Evolutionary conservation across 306 rosid species (phyloP), one percentile per base, ranked within the genome.

Genomic region (Sicyos edulis): DNA sequence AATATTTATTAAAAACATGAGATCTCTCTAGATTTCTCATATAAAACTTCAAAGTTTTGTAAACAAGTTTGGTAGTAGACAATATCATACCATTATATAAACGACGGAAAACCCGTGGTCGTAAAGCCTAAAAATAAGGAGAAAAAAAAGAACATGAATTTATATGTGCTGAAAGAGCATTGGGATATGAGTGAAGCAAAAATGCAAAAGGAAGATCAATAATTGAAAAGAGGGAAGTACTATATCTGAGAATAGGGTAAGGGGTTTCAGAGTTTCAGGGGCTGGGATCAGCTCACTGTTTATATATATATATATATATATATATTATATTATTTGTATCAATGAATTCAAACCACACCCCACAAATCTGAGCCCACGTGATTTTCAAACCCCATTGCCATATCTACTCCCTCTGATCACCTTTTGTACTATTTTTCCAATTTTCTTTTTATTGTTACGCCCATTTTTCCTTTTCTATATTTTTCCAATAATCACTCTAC

Each of bases 201-300:
- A 26, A 26, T 47, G 50, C 29, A 9, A 26, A 6, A 26, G 63
- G 74, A 53, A 71, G 51, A 71, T 10, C 63, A 71, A 68, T 68
- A 68, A 47, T 68, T 47, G 72, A 68, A 68, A 49, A 47, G 56
- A 47, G 24, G 21, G 49, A 24, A 47, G 44, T 44, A 66, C 54
- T 45, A 19, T 45, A 44, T 20, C 37, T 66, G 71, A 66, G 50
- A 63, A 40, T 5, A 63, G 70, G 70, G 70, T 40, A 40, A 63
- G 29, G 52, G 51, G 70, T 10, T 22, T 49, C 42, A 45, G 57
- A 68, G 20, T 15, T 15, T 21, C 44, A 68, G 56, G 51, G 57
- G 71, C 55, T 66, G 53, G 14, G 71, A 66, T 66, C 71, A n/a
- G 71, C 68, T 63, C 51, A 51, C 56, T 22, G 6, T 49, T 59